A percentile compares a stretch with the other conserved stretches of the same genome.
phyloP scores from a whole-genome alignment of 208 protist genomes.

The Tritrichomonas musculus region DNA sequence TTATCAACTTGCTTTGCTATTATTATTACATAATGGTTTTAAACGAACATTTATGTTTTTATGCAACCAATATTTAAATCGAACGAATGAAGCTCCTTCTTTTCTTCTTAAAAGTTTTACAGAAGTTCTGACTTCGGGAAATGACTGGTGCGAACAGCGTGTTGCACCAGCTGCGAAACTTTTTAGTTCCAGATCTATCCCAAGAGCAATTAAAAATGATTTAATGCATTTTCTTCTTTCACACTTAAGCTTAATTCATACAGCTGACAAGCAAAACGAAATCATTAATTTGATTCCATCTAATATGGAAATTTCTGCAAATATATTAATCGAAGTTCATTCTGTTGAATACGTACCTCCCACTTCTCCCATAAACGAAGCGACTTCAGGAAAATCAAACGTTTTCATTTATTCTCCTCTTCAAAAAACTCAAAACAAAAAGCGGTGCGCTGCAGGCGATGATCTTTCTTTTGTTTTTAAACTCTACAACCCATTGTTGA shows the following conservation, averaged over 20 bases:
- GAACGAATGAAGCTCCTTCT: not conserved
- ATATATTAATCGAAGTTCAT: too few relatives aligned
- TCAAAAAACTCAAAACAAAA: not conserved
- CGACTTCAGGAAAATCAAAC: not conserved
- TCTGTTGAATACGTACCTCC: not conserved
- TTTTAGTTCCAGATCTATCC: not conserved
- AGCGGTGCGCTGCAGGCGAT: not conserved
- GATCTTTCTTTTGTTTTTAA: not conserved
- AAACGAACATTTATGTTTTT: not conserved
- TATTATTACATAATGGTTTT: not conserved
- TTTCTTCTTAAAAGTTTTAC: not conserved
- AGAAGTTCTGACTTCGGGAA: not conserved
- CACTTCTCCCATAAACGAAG: not conserved
- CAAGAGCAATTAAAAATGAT: not conserved
- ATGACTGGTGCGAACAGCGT: not conserved
- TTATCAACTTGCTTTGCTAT: not conserved
- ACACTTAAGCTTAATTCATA: not conserved
- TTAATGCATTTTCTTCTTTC: not conserved
- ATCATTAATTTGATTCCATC: not conserved
- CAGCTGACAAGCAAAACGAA: not conserved
- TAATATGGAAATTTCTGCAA: not conserved
- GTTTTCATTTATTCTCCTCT: not conserved
- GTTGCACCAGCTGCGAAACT: not conserved
- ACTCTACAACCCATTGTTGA: not conserved
- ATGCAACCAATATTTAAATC: not conserved